These are phyloP conservation scores for Saccharomyces mikatae DNA, from an alignment of 805 yeast genomes.

Conservation along the genomic window DNA sequence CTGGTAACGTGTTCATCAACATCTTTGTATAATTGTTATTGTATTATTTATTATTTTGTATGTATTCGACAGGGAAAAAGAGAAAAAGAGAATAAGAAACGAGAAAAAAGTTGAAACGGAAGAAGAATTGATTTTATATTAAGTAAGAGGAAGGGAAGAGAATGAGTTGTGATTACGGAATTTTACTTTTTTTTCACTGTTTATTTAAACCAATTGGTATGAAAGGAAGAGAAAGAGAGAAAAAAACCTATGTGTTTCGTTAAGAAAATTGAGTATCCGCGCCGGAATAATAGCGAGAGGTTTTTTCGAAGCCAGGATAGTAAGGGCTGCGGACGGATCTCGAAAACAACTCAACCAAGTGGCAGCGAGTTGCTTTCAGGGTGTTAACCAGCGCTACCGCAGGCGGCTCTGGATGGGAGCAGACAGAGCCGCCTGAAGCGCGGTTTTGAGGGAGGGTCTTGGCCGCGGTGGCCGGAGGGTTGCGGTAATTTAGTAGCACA, in stretches of 20 bases:
- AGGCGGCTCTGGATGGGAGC: neutral
- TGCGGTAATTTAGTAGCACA: neutral
- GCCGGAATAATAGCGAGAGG: neutral
- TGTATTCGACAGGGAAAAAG: neutral
- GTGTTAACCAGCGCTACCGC: neutral
- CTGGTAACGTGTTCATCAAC: constrained; percentile 42
- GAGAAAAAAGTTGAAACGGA: neutral
- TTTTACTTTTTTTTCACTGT: neutral
- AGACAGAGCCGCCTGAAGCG: neutral
- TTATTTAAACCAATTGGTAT: neutral
- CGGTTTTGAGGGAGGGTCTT: neutral
- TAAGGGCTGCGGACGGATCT: neutral
- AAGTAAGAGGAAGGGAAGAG: neutral
- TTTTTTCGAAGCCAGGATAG: neutral
- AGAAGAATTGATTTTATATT: neutral
- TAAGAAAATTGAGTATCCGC: neutral
- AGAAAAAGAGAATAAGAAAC: neutral
- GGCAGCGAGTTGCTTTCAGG: neutral
- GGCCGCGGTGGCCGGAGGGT: neutral
- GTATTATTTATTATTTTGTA: constrained; percentile 2
- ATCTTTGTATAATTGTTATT: constrained; percentile 22
- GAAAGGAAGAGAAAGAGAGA: neutral
- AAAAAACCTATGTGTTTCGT: neutral
- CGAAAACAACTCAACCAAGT: neutral
- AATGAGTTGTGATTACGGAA: neutral